phyloP scores from a whole-genome alignment of 2,329 filamentous ascomycete genomes.

The Trichoderma koningii region DNA sequence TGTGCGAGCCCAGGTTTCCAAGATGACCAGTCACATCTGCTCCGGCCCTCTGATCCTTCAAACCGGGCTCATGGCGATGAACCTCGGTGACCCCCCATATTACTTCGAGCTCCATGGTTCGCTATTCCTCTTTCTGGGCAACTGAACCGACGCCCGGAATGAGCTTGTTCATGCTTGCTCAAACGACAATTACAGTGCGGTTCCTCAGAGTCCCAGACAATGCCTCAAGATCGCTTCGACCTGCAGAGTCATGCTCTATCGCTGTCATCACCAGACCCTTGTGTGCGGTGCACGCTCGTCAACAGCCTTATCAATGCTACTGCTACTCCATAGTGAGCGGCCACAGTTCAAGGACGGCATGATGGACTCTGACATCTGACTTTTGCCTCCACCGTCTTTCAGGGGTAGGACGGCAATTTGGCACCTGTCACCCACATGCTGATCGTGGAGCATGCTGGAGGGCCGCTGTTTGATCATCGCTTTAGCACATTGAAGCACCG shows the following conservation, averaged over 20 bases:
- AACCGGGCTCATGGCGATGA: background rate
- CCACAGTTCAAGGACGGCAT: background rate
- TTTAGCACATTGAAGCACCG: constrained; percentile 19
- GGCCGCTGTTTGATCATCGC: constrained; percentile 18
- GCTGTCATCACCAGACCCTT: background rate
- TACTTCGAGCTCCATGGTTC: background rate
- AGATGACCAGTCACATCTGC: constrained; percentile 12
- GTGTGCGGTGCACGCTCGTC: background rate
- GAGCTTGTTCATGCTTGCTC: constrained; percentile 2
- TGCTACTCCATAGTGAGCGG: background rate
- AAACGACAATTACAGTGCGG: constrained; percentile 3
- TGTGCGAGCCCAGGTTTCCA: background rate
- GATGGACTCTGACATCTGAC: background rate
- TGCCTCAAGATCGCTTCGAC: background rate
- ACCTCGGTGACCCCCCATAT: background rate
- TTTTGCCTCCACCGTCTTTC: constrained; percentile 14
- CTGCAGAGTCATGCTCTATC: constrained; percentile 14
- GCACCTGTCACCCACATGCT: constrained; percentile 17
- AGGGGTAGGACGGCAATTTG: constrained; percentile 7
- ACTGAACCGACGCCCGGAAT: background rate
- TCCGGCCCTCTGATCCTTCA: constrained; percentile 1
- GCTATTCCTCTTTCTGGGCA: background rate
- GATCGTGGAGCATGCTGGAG: constrained; percentile 10
- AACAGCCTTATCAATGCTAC: background rate
- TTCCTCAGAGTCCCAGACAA: background rate